Evolutionary conservation across 129 eudicot genomes (phyloP), one percentile per base, ranked within the genome.

Genomic region (Mikania micrantha): DNA sequence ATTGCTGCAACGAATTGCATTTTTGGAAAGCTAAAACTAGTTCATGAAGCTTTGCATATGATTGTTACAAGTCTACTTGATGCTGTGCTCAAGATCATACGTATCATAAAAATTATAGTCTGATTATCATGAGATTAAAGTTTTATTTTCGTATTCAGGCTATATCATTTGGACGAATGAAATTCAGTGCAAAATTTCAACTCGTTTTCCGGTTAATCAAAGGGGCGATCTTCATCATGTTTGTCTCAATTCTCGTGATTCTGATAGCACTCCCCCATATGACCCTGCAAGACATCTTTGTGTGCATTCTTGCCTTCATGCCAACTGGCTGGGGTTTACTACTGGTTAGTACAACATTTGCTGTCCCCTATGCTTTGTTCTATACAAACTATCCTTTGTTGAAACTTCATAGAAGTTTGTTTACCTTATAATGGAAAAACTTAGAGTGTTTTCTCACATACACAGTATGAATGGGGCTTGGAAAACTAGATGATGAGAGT

Each of bases 261-360:
- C 70, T 87, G 66, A 81, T 90, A 31, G 87, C 80, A 7, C 80
- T 90, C 5, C 81, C 90, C 25, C 89, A 85, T 61, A 90, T 90
- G 97, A 87, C 87, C 15, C 50, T 81, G n/a, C 73, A 76, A 67
- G 95, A 90, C 64, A 80, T 90, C 49, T 56, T 90, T 9, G 92
- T 90, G 20, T 90, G 99, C 87, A 77, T 93, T 71, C 96, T 93
- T 31, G 99, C 95, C 60, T 93, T 89, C 78, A 86, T 89, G 95
- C 99, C 96, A 13, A 86, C 99, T 64, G 96, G 99, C 59, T 93
- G 96, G 99, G 96, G 99, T 48, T 74, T 93, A 38, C 93, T 93
- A 34, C 86, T 86, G 95, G 98, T 93, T 25, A 84, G 96, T 78
- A 58, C 66, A 5, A 16, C 45, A 32, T 21, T 90, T 83, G 2